Evolutionary conservation across 768 basidiomycete species (phyloP), one percentile per base, ranked within the genome.

Genomic region (Mycena latifolia): DNA sequence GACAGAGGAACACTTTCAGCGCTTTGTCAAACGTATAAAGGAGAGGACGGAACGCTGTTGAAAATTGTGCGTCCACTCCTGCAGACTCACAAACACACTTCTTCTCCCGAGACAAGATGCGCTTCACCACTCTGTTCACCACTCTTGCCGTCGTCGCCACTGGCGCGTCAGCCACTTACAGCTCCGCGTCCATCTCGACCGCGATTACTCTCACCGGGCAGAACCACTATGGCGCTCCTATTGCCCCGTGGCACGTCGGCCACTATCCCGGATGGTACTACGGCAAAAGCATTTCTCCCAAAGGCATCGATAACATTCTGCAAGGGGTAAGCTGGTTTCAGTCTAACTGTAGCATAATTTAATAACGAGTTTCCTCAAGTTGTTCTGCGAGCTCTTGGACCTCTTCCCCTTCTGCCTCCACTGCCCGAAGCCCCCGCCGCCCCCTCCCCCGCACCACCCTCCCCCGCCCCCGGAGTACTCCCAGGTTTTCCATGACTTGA

Each of bases 261-360:
- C 61, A 72, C 50, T 51, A 67, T 15, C 80, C 80, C 29, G 80
- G 81, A 27, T 82, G 81, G 81, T 81, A 82, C 71, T 79, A 76
- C 60, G 81, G 81, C 20, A 39, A 67, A 24, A 24, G 63, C 20
- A 14, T 31, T 20, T 33, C 63, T 10, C 67, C 67, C n/a, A 4
- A 24, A 1, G 63, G 63, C 17, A 7, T 64, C 17, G 0, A 25
- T 25, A 53, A 45, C 52, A 5, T 61, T n/a, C 39, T 69, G 31
- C 51, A 61, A 1, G 48, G 43, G 27, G 67, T 68, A 35, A 10
- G 45, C 24, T 11, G 4, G 10, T 35, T 31, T 39, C 48, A 8
- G 14, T 61, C 24, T 46, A 12, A 51, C 14, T 12, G 15, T 10
- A 39, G 12, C 18, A 17, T 33, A 48, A 12, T 35, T 54, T 18